Evolutionary conservation across 768 basidiomycete genomes (phyloP).

Genomic region (Coprinellus micaceus): DNA sequence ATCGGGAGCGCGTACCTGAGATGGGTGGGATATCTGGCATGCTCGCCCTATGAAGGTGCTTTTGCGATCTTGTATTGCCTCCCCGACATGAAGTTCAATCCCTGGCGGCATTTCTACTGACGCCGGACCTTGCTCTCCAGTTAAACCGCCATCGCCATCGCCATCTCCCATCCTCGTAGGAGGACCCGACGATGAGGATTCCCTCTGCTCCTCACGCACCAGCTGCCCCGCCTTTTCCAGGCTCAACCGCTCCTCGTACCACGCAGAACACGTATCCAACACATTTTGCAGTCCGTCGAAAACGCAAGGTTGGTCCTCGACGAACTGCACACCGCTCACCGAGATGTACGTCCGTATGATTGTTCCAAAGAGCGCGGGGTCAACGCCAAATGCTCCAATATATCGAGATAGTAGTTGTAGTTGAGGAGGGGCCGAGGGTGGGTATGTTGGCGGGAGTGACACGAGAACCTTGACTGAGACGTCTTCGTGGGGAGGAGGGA

Average conservation of each 20-base stretch:
- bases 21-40: slow-evolving; percentile 72
- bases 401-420: slow-evolving; percentile 84
- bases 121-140: neutral
- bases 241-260: slow-evolving; percentile 69
- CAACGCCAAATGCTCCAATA: slow-evolving; percentile 74
- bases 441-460: slow-evolving; percentile 60
- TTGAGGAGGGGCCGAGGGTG: slow-evolving; percentile 66
- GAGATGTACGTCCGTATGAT: slow-evolving; percentile 82
- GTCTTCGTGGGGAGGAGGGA: slow-evolving; percentile 51
- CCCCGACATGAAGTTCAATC: slow-evolving; percentile 64
- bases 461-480: slow-evolving; percentile 53
- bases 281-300: slow-evolving; percentile 84
- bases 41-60: slow-evolving; percentile 85
- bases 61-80: slow-evolving; percentile 83
- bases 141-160: too few relatives aligned
- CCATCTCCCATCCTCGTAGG: too few relatives aligned
- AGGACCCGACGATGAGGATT: neutral
- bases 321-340: slow-evolving; percentile 71
- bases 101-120: slow-evolving; percentile 45
- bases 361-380: slow-evolving; percentile 69
- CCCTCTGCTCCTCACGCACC: slow-evolving; percentile 48
- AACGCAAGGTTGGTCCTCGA: slow-evolving; percentile 68
- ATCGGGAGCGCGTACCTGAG: slow-evolving; percentile 47
- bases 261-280: slow-evolving; percentile 58
- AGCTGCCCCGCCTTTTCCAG: slow-evolving; percentile 53